Base-by-base conservation (phyloP, 208 protist genomes). In the Leishmania aethiopica region DNA sequence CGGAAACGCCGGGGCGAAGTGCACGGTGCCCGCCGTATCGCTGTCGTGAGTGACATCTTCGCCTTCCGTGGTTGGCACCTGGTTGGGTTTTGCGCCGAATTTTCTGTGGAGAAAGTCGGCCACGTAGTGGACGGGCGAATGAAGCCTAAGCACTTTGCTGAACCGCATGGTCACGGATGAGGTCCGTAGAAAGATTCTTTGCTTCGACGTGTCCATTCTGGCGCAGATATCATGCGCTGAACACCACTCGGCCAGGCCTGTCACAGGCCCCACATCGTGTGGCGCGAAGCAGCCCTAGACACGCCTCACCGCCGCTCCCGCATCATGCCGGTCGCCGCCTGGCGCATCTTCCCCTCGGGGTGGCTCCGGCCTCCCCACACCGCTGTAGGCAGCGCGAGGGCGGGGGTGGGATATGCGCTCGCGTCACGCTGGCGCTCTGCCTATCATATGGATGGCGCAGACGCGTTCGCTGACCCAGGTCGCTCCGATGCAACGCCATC, bases 21-120 rank as follows among this genome's bases (percentile, higher is more conserved):
- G 71, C 15, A 81, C 78, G 0, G 80, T 81, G 55, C 82, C 75
- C n/a, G 73, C 62, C 3, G 62, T 76, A 51, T 84, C 64, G 55
- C 76, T 62, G 51, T 84, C 75, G 77, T 73, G 75, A 22, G 59
- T 83, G 67, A 85, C 73, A 22, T 78, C 85, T 69, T 85, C 81
- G 25, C 69, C 70, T 6, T 51, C 42, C 59, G 76, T 82, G 40
- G 45, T 81, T n/a, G 77, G 75, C 37, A 80, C 40, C 45, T 75
- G 47, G 70, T 78, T 72, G 57, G 72, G 76, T 3, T 60, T 32
- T 22, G 57, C 35, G 53, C 49, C 60, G 73, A 77, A 77, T 19
- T 62, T 64, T 1, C 49, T 37, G 49, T 77, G n/a, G 15, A 45
- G 32, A 28, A 53, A 45, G 51, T 64, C 47, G 15, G 32, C 73